phyloP scores from a whole-genome alignment of 495 filamentous ascomycete genomes.

The Penicillium tannophilum region DNA sequence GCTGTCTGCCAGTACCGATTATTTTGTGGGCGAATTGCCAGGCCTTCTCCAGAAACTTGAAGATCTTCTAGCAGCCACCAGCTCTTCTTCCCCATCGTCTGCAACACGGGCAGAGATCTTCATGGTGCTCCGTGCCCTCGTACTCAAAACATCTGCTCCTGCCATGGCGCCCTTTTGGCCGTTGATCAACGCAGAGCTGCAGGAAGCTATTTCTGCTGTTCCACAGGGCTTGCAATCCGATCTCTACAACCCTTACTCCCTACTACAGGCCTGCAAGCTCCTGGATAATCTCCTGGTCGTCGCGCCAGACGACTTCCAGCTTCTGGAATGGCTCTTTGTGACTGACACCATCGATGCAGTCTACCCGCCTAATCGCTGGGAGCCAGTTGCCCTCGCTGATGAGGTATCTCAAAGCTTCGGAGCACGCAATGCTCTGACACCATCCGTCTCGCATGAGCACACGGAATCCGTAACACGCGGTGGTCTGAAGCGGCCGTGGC shows the following conservation, averaged over 20 bases:
- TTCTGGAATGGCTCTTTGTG: constrained; percentile 94
- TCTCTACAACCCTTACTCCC: constrained; percentile 69
- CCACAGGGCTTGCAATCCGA: constrained; percentile 71
- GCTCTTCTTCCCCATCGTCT: constrained; percentile 88
- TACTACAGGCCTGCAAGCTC: constrained; percentile 91
- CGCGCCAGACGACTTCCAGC: constrained; percentile 92
- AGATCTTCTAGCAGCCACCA: constrained; percentile 83
- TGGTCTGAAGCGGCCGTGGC: constrained; percentile 39
- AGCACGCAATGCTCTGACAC: constrained; percentile 41
- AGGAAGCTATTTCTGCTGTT: constrained; percentile 77
- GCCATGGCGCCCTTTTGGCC: constrained; percentile 89
- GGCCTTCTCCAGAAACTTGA: constrained; percentile 78
- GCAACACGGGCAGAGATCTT: constrained; percentile 86
- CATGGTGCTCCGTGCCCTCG: constrained; percentile 81
- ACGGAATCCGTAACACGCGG: constrained; percentile 33
- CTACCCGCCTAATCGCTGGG: constrained; percentile 74
- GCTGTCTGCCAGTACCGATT: constrained; percentile 71
- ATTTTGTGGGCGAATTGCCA: constrained; percentile 74
- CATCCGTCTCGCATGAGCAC: constrained; percentile 33
- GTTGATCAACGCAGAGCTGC: constrained; percentile 81
- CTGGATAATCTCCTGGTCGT: constrained; percentile 82
- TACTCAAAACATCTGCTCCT: constrained; percentile 72
- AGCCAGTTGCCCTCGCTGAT: constrained; percentile 78
- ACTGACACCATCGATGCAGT: constrained; percentile 97
- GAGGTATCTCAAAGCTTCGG: constrained; percentile 81